Conservation (phyloP, 352 stramenopile genomes). For the Pythium guiyangense region DNA sequence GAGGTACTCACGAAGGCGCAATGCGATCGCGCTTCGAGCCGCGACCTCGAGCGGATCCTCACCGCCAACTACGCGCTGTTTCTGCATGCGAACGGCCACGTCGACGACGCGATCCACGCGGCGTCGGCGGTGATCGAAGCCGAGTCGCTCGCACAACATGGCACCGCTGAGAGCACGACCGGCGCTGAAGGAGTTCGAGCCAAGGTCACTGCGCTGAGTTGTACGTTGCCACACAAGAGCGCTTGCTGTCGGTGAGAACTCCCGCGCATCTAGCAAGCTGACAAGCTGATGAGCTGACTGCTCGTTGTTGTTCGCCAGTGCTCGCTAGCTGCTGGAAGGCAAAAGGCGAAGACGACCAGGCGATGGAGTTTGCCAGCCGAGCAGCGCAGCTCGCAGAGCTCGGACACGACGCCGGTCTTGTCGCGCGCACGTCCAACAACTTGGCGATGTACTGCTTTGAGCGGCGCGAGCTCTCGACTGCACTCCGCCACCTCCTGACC, state of each 20-base stretch:
- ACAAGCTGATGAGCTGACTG: too few relatives aligned
- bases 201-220: slow-evolving; percentile 1
- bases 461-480: slow-evolving; percentile 16
- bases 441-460: slow-evolving; percentile 31
- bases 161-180: slow-evolving; percentile 7
- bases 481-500: slow-evolving; percentile 27
- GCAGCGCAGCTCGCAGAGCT: slow-evolving; percentile 19
- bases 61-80: slow-evolving; percentile 43
- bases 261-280: neutral
- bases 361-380: slow-evolving; percentile 17
- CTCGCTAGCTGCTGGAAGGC: slow-evolving; percentile 23
- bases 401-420: slow-evolving; percentile 14
- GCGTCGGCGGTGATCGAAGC: slow-evolving; percentile 22
- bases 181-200: neutral
- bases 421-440: slow-evolving; percentile 37
- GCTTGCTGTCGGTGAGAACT: neutral
- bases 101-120: slow-evolving; percentile 26
- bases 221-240: slow-evolving; percentile 1
- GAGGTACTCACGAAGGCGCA: neutral
- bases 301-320: slow-evolving; percentile 12
- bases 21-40: neutral
- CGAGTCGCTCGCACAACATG: too few relatives aligned
- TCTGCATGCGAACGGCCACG: slow-evolving; percentile 27
- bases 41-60: slow-evolving; percentile 22
- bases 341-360: slow-evolving; percentile 16